phyloP scores from a whole-genome alignment of 2,329 filamentous ascomycete genomes.

The Pestalotiopsis sp. region DNA sequence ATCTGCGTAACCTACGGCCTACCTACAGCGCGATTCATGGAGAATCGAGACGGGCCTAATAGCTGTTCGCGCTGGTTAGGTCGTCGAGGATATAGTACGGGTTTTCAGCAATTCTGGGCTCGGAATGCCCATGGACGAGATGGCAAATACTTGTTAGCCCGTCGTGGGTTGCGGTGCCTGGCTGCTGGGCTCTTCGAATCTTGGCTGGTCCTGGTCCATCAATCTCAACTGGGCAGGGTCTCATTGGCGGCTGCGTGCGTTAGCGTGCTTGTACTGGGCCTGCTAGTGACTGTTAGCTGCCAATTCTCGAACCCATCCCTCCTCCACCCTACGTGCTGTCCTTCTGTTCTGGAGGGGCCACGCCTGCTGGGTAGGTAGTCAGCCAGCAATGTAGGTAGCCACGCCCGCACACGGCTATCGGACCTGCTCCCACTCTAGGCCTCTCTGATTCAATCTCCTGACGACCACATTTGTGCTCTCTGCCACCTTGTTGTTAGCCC shows the following conservation, averaged over 20 bases:
- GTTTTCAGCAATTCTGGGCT: neutral
- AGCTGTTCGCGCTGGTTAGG: neutral
- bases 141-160: neutral
- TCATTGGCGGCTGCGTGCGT: neutral
- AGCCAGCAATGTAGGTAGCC: no score
- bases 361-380: no score
- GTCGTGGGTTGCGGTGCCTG: neutral
- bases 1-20: no score
- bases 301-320: neutral
- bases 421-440: neutral
- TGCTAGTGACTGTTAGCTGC: neutral
- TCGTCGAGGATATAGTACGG: neutral
- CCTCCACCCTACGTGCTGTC: neutral
- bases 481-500: neutral
- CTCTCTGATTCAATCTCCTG: neutral
- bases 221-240: constrained; percentile 1
- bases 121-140: neutral
- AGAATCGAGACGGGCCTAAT: neutral
- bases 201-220: neutral
- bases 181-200: neutral
- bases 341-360: neutral
- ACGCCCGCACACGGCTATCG: neutral
- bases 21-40: neutral
- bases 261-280: neutral
- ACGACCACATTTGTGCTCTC: neutral